Conservation (phyloP, 2,329 filamentous ascomycete species). For the Fusarium sarcochroum region DNA sequence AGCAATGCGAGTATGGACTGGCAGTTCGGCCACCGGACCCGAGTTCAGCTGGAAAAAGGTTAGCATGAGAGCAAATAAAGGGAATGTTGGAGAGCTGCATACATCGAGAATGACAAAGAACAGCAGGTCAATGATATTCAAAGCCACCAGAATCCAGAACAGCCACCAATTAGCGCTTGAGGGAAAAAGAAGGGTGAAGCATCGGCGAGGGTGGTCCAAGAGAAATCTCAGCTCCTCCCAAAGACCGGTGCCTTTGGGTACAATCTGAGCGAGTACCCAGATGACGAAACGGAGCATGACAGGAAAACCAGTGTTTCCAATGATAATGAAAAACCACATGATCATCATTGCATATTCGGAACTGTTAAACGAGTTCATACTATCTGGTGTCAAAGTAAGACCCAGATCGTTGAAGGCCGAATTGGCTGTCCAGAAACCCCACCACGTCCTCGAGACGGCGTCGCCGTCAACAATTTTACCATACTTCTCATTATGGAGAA, state of each 20-base stretch:
- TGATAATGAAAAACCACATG: constrained; percentile 88
- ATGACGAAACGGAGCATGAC: constrained; percentile 95
- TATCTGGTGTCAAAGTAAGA: constrained; percentile 91
- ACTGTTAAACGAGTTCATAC: constrained; percentile 89
- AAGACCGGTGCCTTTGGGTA: constrained; percentile 75
- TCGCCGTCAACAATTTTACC: constrained; percentile 72
- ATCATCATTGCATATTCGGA: constrained; percentile 83
- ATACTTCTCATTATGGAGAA: constrained; percentile 74
- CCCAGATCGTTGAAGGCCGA: constrained; percentile 97
- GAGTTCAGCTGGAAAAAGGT: constrained; percentile 73
- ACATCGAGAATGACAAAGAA: constrained; percentile 95
- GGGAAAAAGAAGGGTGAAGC: constrained; percentile 95
- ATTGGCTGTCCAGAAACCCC: constrained; percentile 89
- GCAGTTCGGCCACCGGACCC: constrained; percentile 74
- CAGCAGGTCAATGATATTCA: constrained; percentile 89
- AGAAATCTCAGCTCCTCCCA: constrained; percentile 94
- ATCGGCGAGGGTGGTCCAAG: constrained; percentile 93
- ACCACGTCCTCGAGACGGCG: constrained; percentile 82
- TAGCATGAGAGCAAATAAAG: constrained; percentile 29
- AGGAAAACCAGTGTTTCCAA: constrained; percentile 95
- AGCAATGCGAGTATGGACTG: constrained; percentile 81
- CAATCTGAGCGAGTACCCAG: constrained; percentile 80
- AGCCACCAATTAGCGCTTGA: constrained; percentile 95
- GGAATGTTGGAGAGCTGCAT: constrained; percentile 54
- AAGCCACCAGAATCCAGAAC: constrained; percentile 83